phyloP scores from a whole-genome alignment of 2,329 filamentous ascomycete genomes.

The Fusarium chlamydosporum region DNA sequence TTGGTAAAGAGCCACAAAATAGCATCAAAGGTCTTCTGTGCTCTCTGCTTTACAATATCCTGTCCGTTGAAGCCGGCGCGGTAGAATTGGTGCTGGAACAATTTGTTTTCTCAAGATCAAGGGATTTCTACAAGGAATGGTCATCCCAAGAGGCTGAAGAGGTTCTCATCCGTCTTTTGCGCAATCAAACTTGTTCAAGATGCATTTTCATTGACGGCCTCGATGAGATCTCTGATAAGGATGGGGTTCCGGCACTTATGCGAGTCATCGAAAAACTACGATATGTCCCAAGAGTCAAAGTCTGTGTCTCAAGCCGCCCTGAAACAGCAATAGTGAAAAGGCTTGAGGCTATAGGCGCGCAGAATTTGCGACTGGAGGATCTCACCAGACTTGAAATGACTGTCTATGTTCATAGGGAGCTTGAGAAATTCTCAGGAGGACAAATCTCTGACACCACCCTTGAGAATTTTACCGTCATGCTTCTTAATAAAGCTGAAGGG shows the following conservation, averaged over 20 bases:
- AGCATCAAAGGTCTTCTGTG: neutral
- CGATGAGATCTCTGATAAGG: neutral
- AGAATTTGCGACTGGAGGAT: rapidly evolving
- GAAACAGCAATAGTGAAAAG: neutral
- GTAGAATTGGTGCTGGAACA: rapidly evolving
- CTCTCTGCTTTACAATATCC: neutral
- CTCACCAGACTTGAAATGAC: neutral
- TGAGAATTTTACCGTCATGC: rapidly evolving
- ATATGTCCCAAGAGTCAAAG: rapidly evolving
- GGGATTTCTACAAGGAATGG: constrained; percentile 3
- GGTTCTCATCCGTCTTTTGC: rapidly evolving
- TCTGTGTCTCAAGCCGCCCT: neutral
- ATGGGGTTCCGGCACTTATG: rapidly evolving
- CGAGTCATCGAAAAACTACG: rapidly evolving
- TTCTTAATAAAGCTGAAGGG: rapidly evolving
- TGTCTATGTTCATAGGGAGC: rapidly evolving
- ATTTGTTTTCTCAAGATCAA: rapidly evolving
- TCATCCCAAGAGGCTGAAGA: neutral
- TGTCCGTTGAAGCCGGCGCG: rapidly evolving
- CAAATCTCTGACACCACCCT: rapidly evolving
- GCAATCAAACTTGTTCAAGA: rapidly evolving
- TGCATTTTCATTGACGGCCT: constrained; percentile 11
- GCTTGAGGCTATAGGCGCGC: rapidly evolving
- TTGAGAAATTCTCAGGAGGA: rapidly evolving
- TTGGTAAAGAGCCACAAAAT: neutral